A percentile compares a stretch with the other conserved stretches of the same genome.
These are phyloP conservation scores for Phytophthora sp. DNA, from an alignment of 352 stramenopile species.

Conservation along the genomic window DNA sequence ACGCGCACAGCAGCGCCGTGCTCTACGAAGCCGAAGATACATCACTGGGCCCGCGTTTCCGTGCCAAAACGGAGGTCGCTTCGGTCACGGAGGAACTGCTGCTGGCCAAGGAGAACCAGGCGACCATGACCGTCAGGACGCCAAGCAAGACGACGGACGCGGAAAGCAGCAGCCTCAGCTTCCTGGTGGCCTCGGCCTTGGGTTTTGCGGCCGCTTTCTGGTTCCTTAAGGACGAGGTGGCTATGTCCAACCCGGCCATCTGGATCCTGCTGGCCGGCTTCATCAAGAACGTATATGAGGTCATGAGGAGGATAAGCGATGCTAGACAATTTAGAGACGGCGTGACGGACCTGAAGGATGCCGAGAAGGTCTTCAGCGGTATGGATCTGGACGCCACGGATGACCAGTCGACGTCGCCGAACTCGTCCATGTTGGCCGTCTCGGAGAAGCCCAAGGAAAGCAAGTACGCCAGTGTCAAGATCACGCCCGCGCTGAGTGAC, in stretches of 20 bases:
- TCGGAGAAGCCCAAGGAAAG: conserved; percentile 26
- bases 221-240: conserved; percentile 84
- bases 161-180: conserved; percentile 54
- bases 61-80: conserved; percentile 37
- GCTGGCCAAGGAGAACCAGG: conserved; percentile 11
- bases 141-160: conserved; percentile 4
- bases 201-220: conserved; percentile 74
- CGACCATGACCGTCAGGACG: background rate
- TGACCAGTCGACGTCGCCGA: conserved; percentile 14
- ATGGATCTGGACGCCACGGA: conserved; percentile 41
- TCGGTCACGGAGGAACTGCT: conserved; percentile 36
- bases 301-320: conserved; percentile 41
- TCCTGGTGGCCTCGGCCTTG: conserved; percentile 64
- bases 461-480: conserved; percentile 47
- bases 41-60: conserved; percentile 39
- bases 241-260: conserved; percentile 69
- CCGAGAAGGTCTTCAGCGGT: conserved; percentile 45
- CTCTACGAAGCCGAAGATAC: conserved; percentile 63
- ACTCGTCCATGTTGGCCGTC: background rate
- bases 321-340: conserved; percentile 29
- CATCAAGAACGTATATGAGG: conserved; percentile 75
- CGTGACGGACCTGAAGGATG: conserved; percentile 39
- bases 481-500: conserved; percentile 50
- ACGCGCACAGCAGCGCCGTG: conserved; percentile 70
- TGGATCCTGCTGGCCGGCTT: conserved; percentile 80